phyloP scores from a whole-genome alignment of 768 basidiomycete genomes.

The Lentinula raphanica region DNA sequence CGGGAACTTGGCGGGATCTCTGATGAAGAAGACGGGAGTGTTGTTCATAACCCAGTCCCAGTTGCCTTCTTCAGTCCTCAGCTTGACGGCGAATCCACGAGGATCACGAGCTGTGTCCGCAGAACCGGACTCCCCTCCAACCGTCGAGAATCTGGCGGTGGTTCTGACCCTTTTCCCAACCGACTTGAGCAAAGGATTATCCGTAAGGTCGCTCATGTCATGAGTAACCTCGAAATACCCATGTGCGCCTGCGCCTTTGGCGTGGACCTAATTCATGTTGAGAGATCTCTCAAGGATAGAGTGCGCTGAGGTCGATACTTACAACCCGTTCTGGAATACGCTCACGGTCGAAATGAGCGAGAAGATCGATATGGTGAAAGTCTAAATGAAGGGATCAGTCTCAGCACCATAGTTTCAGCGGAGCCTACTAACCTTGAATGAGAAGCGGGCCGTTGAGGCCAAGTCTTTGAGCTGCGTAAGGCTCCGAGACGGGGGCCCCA shows the following conservation, averaged over 20 bases:
- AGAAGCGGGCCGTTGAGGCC: constrained; percentile 79
- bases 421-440: constrained; percentile 60
- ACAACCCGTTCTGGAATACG: constrained; percentile 95
- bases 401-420: neutral
- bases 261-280: constrained; percentile 63
- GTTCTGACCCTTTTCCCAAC: constrained; percentile 64
- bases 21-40: constrained; percentile 88
- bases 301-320: constrained; percentile 20
- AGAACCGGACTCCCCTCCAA: constrained; percentile 82
- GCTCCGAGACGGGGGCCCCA: constrained; percentile 70
- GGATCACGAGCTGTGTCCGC: constrained; percentile 93
- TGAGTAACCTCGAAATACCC: constrained; percentile 91
- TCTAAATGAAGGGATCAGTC: constrained; percentile 34
- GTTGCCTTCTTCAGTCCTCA: constrained; percentile 89
- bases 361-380: constrained; percentile 84
- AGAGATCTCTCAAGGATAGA: constrained; percentile 6
- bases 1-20: constrained; percentile 83
- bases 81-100: constrained; percentile 86
- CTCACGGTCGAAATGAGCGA: constrained; percentile 92
- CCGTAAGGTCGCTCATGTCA: constrained; percentile 77
- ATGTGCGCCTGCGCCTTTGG: constrained; percentile 90
- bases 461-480: constrained; percentile 74
- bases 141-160: constrained; percentile 91
- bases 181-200: constrained; percentile 58
- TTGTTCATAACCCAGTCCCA: constrained; percentile 92